Evolutionary conservation across 192 early-diverging fungal species (phyloP), one percentile per base, ranked within the genome.

Genomic region (Coemansia sp.): DNA sequence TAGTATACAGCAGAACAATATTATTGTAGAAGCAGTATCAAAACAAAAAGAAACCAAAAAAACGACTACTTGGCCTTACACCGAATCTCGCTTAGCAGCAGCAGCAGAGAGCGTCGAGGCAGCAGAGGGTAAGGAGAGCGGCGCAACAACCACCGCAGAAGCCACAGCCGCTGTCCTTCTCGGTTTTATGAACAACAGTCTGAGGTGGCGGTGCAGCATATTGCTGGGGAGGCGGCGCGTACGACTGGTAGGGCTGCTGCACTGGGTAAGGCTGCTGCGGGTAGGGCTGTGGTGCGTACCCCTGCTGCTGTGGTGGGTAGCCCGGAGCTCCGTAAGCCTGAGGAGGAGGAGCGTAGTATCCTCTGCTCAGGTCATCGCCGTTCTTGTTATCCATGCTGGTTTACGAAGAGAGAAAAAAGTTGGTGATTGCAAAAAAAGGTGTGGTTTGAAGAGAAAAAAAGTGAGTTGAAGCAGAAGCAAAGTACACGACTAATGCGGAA

Each of bases 271-370:
- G 10, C 55, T 25, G 55, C 55, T 57, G 61, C 12, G 41, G 43
- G 20, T 63, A 63, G 37, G 33, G 14, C 61, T 63, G 61, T n/a
- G 23, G 60, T 8, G 34, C 23, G 26, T 59, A 61, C 1, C 60
- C 38, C 61, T 33, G 61, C 25, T 12, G 28, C 13, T 6, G 41
- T 14, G 38, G 61, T 26, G 61, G 61, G 28, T 41, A 41, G 42
- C 42, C 38, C 31, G 31, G 31, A 31, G 31, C 31, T 31, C 31
- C 31, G 31, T 31, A 31, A 25, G 13, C 23, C 14, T 47, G 42
- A 20, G 55, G 38, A 39, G 58, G 58, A 38, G 42, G 45, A 25
- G 42, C 39, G n/a, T 28, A 45, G 62, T 45, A 52, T 36, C 26
- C 59, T 31, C 47, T 25, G 18, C 8, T 18, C 47, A 20, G 47